phyloP scores from a whole-genome alignment of 2,329 filamentous ascomycete species.

The Ceratocystis cacaofunesta region DNA sequence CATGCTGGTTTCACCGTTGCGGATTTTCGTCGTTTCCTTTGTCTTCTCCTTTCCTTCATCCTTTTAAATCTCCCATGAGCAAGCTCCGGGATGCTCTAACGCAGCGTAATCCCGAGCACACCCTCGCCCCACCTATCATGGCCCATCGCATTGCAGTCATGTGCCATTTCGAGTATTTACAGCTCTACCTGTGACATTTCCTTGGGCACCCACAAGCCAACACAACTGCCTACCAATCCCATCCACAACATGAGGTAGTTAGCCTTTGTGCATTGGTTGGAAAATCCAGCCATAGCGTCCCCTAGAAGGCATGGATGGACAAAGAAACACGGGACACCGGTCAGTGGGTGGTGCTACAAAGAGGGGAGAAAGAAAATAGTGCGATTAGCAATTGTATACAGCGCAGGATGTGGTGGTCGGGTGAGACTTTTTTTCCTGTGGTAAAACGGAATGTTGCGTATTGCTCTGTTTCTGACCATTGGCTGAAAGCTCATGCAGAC shows the following conservation, averaged over 20 bases:
- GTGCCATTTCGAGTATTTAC: background rate
- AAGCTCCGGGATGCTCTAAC: background rate
- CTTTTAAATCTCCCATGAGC: background rate
- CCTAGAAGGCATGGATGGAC: conserved; percentile 85
- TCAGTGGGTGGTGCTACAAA: conserved; percentile 67
- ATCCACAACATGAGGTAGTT: conserved; percentile 80
- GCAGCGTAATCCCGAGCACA: background rate
- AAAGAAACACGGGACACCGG: conserved; percentile 67
- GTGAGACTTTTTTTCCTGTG: background rate
- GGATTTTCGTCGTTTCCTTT: background rate
- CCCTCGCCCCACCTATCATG: background rate
- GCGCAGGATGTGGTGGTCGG: background rate
- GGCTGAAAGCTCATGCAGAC: background rate
- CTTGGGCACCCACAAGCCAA: conserved; percentile 63
- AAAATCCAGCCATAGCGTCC: conserved; percentile 56
- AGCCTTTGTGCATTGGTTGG: conserved; percentile 36
- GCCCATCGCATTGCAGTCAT: background rate
- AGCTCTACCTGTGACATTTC: conserved; percentile 37
- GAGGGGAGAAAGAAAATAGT: conserved; percentile 16
- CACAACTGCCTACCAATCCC: conserved; percentile 66
- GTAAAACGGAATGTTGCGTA: conserved; percentile 25
- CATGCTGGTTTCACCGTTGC: background rate
- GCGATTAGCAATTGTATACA: conserved; percentile 14
- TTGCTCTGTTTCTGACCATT: background rate
- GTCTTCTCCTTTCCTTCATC: background rate